phyloP scores from a whole-genome alignment of 305 asterid species.

The Fraxinus latifolia region DNA sequence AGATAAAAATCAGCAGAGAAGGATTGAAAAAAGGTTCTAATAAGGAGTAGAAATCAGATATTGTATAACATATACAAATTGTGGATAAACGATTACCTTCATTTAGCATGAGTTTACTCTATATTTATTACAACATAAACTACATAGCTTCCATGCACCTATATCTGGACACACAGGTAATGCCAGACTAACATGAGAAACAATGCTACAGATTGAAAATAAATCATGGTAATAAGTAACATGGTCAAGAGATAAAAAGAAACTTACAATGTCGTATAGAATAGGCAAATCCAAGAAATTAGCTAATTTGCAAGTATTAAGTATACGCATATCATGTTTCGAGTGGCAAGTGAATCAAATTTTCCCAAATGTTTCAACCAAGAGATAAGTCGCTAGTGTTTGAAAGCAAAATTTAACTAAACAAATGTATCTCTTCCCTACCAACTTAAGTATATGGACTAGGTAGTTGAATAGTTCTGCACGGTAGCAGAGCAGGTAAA shows the following conservation, averaged over 20 bases:
- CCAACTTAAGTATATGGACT: background rate
- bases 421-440: background rate
- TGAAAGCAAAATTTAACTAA: background rate
- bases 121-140: background rate
- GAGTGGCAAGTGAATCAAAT: background rate
- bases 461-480: background rate
- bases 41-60: background rate
- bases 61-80: background rate
- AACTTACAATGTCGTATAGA: background rate
- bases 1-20: background rate
- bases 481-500: background rate
- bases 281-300: background rate
- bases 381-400: background rate
- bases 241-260: background rate
- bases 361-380: background rate
- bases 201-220: background rate
- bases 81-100: background rate
- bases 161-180: background rate
- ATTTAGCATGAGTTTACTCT: background rate
- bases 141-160: background rate
- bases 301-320: background rate
- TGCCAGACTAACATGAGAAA: background rate
- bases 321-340: background rate
- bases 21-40: background rate
- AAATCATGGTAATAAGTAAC: background rate